Base-by-base conservation (phyloP, 805 yeast species). In the Hanseniaspora pseudoguilliermondii region DNA sequence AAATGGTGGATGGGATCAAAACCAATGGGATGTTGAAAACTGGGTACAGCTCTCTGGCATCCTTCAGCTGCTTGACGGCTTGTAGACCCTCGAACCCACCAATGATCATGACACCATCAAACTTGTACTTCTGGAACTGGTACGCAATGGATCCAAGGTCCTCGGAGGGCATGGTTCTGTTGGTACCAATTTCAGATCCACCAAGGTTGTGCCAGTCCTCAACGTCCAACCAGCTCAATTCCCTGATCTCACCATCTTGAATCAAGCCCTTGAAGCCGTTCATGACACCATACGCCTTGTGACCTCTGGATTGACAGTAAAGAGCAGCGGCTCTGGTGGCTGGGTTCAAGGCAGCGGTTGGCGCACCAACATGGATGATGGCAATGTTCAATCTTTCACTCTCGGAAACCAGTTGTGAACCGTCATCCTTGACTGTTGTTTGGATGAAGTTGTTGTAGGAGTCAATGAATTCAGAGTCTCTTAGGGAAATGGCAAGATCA, bases 11-110 rank as follows among this genome's bases (percentile, higher is more conserved):
- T 20, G 93, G 93, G 49, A 85, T 76, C 58, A 81, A 78, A 56
- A 83, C 81, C 82, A 83, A 80, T 61, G 95, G 95, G 57, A 85
- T 84, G 61, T 81, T 75, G 71, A 85, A 84, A 8, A 82, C 78
- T 21, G 98, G 97, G 72, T 88, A 93, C 58, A 80, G 73, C 16
- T 67, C 61, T 69, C 96, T 80, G 35, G 93, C 88, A 62, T 77
- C 76, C 62, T 86, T 84, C 61, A 93, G 77, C 73, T 89, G 86
- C 64, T 86, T 81, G 62, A 93, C 76, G 0, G 97, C 81, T 11
- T 77, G 77, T 75, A 83, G 93, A n/a, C 96, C 97, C 75, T 93
- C 98, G 66, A 90, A 93, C 0, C 98, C 98, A 62, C 99, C 99
- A 59, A 93, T 82, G 57, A 93, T 77, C 59, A 93, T 78, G 60